Conservation (phyloP, 305 asterid species). For the Solanum hybrid region DNA sequence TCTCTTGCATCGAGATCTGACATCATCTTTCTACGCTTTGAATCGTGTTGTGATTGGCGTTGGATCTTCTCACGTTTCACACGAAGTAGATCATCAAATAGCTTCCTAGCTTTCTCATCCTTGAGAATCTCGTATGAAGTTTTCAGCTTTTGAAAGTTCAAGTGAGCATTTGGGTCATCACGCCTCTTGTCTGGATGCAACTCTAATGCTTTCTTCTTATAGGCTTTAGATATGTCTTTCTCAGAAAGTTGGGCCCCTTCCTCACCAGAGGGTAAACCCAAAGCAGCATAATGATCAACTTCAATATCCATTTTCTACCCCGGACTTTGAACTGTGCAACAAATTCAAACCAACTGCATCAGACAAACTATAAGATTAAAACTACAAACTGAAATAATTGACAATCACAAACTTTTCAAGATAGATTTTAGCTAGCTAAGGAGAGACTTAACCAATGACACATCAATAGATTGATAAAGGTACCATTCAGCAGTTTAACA, state of each 20-base stretch:
- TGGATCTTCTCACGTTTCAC: constrained; percentile 54
- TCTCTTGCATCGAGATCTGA: constrained; percentile 84
- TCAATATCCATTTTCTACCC: constrained; percentile 45
- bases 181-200: constrained; percentile 83
- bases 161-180: constrained; percentile 67
- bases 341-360: not conserved
- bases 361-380: not conserved
- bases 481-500: not conserved
- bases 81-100: constrained; percentile 67
- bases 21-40: constrained; percentile 75
- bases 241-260: constrained; percentile 68
- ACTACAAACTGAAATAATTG: not conserved
- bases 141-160: constrained; percentile 55
- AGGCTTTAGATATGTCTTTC: constrained; percentile 76
- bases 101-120: constrained; percentile 72
- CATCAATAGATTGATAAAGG: not conserved
- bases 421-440: not conserved
- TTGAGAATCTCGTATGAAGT: constrained; percentile 67
- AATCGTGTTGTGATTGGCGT: constrained; percentile 53
- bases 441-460: not conserved
- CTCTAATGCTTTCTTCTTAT: constrained; percentile 56
- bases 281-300: constrained; percentile 53
- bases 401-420: not conserved
- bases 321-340: not conserved
- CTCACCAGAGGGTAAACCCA: constrained; percentile 78